These are phyloP conservation scores for Bruguiera gymnorhiza DNA, from an alignment of 345 rosid genomes.

Conservation along the genomic window DNA sequence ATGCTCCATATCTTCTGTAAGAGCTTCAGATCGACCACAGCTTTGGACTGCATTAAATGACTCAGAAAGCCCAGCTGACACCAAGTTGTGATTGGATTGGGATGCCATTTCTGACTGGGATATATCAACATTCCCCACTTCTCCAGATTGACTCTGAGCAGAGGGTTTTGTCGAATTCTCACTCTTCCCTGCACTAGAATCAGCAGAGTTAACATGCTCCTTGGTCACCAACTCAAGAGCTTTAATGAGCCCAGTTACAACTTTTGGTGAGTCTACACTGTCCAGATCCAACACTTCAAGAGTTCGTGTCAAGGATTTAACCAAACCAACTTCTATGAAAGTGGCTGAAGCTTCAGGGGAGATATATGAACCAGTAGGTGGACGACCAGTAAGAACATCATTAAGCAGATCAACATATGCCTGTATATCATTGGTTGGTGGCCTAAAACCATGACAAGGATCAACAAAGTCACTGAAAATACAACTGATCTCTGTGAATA, in stretches of 20 bases:
- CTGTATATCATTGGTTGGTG: slow-evolving; percentile 65
- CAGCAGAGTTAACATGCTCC: slow-evolving; percentile 74
- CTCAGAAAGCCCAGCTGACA: slow-evolving; percentile 48
- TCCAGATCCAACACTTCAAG: slow-evolving; percentile 92
- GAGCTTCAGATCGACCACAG: slow-evolving; percentile 73
- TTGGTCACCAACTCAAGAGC: slow-evolving; percentile 87
- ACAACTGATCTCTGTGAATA: slow-evolving; percentile 61
- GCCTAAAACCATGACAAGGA: slow-evolving; percentile 49
- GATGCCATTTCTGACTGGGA: slow-evolving; percentile 59
- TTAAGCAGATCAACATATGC: slow-evolving; percentile 70
- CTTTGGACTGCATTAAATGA: slow-evolving; percentile 48
- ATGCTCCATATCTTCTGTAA: slow-evolving; percentile 92
- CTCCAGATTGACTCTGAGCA: slow-evolving; percentile 46
- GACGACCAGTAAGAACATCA: slow-evolving; percentile 79
- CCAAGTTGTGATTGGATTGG: slow-evolving; percentile 52
- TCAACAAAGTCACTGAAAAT: slow-evolving; percentile 67
- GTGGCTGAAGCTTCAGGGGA: slow-evolving; percentile 86
- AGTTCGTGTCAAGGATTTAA: slow-evolving; percentile 63
- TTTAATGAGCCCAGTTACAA: slow-evolving; percentile 76
- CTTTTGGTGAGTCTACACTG: slow-evolving; percentile 77
- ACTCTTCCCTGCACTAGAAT: slow-evolving; percentile 49
- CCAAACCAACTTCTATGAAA: slow-evolving; percentile 84
- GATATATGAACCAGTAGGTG: slow-evolving; percentile 76
- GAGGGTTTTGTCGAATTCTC: slow-evolving; percentile 58
- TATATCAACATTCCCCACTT: slow-evolving; percentile 53